phyloP scores from a whole-genome alignment of 257 asterid genomes.

The Ilex aquifolium region DNA sequence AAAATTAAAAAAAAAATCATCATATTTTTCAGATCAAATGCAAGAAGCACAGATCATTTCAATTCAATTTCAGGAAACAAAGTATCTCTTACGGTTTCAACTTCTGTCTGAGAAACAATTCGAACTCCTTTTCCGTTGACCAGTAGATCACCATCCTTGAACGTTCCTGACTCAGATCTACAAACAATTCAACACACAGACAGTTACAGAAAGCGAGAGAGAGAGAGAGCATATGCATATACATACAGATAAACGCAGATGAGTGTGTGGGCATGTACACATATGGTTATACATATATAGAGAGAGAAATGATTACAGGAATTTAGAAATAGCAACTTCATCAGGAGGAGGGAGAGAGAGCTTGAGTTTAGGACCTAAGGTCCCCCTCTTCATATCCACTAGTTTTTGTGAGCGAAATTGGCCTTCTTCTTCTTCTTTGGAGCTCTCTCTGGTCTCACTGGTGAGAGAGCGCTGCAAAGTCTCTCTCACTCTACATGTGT shows the following conservation, averaged over 20 bases:
- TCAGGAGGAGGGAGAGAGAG: slow-evolving; percentile 90
- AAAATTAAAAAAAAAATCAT: slow-evolving; percentile 1
- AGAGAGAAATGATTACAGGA: slow-evolving; percentile 46
- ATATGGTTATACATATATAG: not conserved
- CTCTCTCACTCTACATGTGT: not conserved
- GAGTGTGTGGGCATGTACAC: not conserved
- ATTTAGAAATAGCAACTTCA: slow-evolving; percentile 67
- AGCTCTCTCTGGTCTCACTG: not conserved
- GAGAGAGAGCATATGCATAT: not conserved
- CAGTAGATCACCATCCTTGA: slow-evolving; percentile 93
- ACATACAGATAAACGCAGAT: not conserved
- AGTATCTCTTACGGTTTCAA: slow-evolving; percentile 50
- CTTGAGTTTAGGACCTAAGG: slow-evolving; percentile 69
- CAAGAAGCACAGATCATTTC: not conserved
- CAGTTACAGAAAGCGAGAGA: not conserved
- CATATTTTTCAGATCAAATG: slow-evolving; percentile 1
- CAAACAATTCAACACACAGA: slow-evolving; percentile 3
- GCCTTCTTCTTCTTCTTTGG: not conserved
- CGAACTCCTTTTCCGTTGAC: slow-evolving; percentile 93
- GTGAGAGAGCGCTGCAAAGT: not conserved
- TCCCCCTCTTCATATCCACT: slow-evolving; percentile 64
- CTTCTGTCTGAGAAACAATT: slow-evolving; percentile 63
- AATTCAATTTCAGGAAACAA: not conserved
- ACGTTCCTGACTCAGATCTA: slow-evolving; percentile 94
- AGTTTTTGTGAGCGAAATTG: too few relatives aligned